These are phyloP conservation scores for Amanita phalloides DNA, from an alignment of 768 basidiomycete species.

Conservation along the genomic window DNA sequence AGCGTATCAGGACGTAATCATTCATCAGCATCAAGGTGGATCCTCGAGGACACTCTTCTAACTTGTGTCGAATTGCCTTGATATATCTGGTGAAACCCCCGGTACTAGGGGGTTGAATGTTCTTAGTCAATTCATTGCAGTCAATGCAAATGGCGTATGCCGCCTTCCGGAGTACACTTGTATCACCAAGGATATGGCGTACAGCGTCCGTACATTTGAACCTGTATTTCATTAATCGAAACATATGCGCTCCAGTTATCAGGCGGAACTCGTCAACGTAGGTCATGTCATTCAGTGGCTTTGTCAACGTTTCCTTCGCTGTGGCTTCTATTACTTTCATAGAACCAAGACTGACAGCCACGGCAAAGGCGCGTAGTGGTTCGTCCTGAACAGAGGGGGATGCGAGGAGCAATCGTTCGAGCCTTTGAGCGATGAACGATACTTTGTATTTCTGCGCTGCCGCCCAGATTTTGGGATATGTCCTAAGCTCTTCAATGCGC, in stretches of 20 bases:
- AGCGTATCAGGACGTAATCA: too few relatives aligned
- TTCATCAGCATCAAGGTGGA: too few relatives aligned
- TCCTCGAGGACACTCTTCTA: too few relatives aligned
- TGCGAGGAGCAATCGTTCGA: background rate
- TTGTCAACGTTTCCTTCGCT: background rate
- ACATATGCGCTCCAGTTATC: background rate
- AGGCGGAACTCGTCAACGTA: background rate
- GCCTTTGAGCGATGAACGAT: background rate
- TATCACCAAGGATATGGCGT: background rate
- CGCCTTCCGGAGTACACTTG: background rate
- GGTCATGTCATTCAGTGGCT: background rate
- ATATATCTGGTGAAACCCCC: background rate
- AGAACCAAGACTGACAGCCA: background rate
- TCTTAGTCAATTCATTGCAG: background rate
- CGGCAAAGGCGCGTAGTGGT: background rate
- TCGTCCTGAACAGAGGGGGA: background rate
- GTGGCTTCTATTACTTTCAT: background rate
- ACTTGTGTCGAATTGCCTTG: background rate
- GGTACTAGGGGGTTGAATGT: background rate
- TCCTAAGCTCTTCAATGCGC: background rate
- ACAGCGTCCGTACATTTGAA: background rate
- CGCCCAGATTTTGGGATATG: background rate
- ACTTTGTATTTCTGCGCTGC: conserved; percentile 3
- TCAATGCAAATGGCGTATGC: too few relatives aligned
- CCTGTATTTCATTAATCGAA: background rate